Evolutionary conservation across 1,284 basidiomycete species (phyloP), one percentile per base, ranked within the genome.

Genomic region (Malassezia japonica): DNA sequence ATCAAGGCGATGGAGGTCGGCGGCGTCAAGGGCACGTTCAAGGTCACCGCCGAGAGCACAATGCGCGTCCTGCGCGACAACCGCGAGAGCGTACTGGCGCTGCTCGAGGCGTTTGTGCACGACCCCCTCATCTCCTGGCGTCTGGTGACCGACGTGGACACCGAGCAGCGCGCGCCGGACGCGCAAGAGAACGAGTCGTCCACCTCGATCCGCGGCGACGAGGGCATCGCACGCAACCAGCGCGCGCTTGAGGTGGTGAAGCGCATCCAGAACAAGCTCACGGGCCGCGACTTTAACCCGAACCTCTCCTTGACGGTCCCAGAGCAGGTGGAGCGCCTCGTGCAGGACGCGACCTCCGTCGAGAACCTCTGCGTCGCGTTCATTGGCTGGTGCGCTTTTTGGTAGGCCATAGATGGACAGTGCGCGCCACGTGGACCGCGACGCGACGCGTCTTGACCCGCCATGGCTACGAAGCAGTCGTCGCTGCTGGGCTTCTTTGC

Each of bases 1-100:
- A 94, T 90, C 25, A 89, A 95, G 73, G 94, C 94, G 2, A 98
- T 99, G 94, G 94, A 99, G 80, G 88, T 88, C 57, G 72, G 80
- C 58, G 94, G 94, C 16, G 92, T 98, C 62, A 88, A 95, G 70
- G 94, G 94, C 32, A 94, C 89, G 65, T 99, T 92, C 80, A 82
- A 87, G 67, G 84, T 85, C 62, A 92, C 88, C 9, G 94, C 89
- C 77, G 91, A 96, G 72, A 92, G 92, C 63, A 89, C 89, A 32
- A 98, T 99, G 94, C 81, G 83, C 55, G 94, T 99, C 6, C 76
- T 98, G 55, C 83, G 94, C 28, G 88, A 87, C 55, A 98, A 98
- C 78, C 90, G 92, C 75, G 94, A 98, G 75, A 92, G 88, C 15
- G 79, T 99, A 53, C 87, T 98, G 83, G 94, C 94, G 10, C 87